Percentiles rank a stretch among this genome's conserved stretches.
Evolutionary conservation across 176 grass and related monocot species (phyloP).

Genomic region (Elymus sibiricus): DNA sequence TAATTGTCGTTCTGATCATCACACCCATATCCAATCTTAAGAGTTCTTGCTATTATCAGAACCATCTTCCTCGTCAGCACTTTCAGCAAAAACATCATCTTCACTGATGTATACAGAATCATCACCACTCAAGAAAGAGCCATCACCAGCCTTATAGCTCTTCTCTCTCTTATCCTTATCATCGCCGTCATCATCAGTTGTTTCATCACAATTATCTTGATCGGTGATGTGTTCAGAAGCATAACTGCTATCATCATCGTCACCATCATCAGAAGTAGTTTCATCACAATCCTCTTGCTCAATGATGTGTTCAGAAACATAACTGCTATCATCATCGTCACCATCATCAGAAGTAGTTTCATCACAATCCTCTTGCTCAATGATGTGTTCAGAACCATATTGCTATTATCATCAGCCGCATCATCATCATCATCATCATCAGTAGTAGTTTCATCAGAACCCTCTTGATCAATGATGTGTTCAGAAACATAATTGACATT

Average conservation of each 20-base stretch:
- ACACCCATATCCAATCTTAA: not conserved
- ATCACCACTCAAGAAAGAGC: not conserved
- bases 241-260: not conserved
- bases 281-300: not conserved
- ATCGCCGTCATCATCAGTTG: not conserved
- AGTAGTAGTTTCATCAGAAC: no score
- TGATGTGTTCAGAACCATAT: not conserved
- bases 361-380: not conserved
- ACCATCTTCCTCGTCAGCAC: not conserved
- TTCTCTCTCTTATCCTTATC: not conserved
- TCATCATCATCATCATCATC: no score
- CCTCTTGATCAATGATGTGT: not conserved
- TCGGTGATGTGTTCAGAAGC: not conserved
- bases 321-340: no score
- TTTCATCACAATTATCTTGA: not conserved
- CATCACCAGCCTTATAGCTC: not conserved
- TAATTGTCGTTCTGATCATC: not conserved
- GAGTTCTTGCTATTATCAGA: not conserved
- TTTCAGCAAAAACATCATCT: not conserved
- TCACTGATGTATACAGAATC: not conserved
- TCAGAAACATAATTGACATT: not conserved
- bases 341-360: not conserved
- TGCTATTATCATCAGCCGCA: not conserved
- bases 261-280: not conserved
- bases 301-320: not conserved